Conservation (phyloP, 176 grass and related monocot species). For the Carex pumila region DNA sequence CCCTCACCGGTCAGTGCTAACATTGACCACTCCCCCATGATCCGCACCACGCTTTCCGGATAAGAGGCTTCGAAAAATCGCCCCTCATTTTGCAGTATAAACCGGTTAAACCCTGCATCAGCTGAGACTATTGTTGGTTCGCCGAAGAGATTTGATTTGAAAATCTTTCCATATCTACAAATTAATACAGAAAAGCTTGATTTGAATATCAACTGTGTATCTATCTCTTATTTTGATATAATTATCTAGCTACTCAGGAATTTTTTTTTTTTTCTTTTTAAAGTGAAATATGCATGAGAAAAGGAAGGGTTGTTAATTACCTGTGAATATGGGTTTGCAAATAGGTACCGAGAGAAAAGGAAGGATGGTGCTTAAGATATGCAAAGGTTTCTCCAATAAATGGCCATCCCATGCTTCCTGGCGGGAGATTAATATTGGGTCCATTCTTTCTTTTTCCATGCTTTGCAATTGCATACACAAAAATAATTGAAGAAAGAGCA, state of each 20-base stretch:
- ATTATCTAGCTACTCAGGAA: no score
- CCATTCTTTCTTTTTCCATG: slow-evolving; percentile 11
- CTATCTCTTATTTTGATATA: no score
- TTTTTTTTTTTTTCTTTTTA: no score
- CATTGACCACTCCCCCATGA: slow-evolving; percentile 33
- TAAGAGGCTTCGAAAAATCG: slow-evolving; percentile 17
- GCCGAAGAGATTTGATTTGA: slow-evolving; percentile 24
- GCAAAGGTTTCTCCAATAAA: slow-evolving; percentile 37
- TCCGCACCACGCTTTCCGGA: slow-evolving; percentile 16
- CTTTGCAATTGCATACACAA: slow-evolving; percentile 5
- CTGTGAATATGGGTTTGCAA: slow-evolving; percentile 22
- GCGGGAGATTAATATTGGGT: slow-evolving; percentile 16
- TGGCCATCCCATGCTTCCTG: slow-evolving; percentile 29
- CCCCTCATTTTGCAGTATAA: slow-evolving; percentile 32
- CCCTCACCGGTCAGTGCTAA: background rate
- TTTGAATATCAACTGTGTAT: no score
- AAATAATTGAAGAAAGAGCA: background rate
- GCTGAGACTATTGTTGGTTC: slow-evolving; percentile 28
- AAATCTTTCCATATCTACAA: slow-evolving; percentile 35
- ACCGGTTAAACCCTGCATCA: slow-evolving; percentile 23
- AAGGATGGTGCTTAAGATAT: slow-evolving; percentile 22
- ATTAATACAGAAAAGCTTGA: background rate
- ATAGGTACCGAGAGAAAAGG: slow-evolving; percentile 23
- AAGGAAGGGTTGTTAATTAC: slow-evolving; percentile 2
- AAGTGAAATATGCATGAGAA: background rate